A percentile compares a stretch with the other conserved stretches of the same genome.
phyloP scores from a whole-genome alignment of 352 stramenopile genomes.

The Globisporangium mamillatum region DNA sequence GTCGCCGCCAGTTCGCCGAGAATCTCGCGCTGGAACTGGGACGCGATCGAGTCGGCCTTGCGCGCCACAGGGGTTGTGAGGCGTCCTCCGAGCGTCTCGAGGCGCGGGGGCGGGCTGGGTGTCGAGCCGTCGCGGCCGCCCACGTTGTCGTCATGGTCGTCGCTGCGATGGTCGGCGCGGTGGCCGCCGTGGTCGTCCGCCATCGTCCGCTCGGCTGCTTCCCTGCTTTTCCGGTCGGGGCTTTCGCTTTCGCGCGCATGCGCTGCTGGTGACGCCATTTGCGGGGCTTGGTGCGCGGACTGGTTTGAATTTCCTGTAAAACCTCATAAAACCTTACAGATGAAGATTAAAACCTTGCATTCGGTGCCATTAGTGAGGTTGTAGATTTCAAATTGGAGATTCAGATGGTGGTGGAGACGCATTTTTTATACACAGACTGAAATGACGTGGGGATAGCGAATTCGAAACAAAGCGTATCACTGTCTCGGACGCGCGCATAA shows the following conservation, averaged over 20 bases:
- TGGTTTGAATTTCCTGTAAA: constrained; percentile 20
- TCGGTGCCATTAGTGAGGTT: background rate
- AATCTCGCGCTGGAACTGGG: constrained; percentile 65
- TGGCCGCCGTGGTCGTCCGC: background rate
- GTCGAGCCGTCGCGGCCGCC: background rate
- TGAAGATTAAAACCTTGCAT: background rate
- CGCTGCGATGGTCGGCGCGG: background rate
- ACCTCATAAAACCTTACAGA: constrained; percentile 18
- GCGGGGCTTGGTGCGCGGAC: background rate
- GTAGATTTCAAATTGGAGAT: background rate
- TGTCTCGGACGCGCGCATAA: constrained; percentile 14
- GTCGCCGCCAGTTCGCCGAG: constrained; percentile 25
- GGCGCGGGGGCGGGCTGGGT: constrained; percentile 11
- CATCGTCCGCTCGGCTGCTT: constrained; percentile 4
- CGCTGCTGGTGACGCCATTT: background rate
- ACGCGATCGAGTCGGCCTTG: constrained; percentile 48
- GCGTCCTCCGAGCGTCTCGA: constrained; percentile 17
- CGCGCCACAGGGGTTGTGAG: constrained; percentile 28
- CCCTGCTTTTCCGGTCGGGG: background rate
- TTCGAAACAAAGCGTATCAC: background rate
- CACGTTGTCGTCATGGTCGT: background rate
- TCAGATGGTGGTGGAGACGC: background rate
- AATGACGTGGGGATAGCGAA: background rate
- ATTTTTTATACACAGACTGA: background rate
- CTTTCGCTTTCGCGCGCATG: background rate